Conservation (phyloP, 176 grass and related monocot species). For the Chrysopogon serrulatus region DNA sequence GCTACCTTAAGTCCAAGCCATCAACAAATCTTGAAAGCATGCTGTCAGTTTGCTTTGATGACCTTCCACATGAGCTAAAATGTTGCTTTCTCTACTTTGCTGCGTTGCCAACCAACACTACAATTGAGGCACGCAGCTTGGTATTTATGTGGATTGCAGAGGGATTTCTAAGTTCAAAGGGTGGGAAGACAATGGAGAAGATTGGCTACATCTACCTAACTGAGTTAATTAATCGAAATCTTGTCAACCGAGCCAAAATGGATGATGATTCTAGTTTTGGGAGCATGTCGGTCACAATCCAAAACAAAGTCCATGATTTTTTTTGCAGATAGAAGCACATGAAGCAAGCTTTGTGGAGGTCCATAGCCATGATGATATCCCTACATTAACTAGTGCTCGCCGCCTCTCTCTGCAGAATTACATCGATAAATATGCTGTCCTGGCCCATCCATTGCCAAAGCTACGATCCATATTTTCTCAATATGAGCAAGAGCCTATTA, state of each 20-base stretch:
- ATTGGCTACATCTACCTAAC: slow-evolving; percentile 17
- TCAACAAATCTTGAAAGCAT: not conserved
- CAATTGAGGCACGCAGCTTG: not conserved
- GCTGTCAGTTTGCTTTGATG: slow-evolving; percentile 38
- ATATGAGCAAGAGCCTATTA: not conserved
- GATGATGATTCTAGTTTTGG: not conserved
- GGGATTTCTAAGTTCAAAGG: slow-evolving; percentile 27
- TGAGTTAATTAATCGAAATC: slow-evolving; percentile 31
- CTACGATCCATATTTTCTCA: slow-evolving; percentile 39
- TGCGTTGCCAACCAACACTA: slow-evolving; percentile 14
- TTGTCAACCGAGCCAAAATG: not conserved
- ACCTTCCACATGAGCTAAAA: slow-evolving; percentile 40
- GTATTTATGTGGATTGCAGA: slow-evolving; percentile 38
- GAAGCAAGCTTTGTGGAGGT: slow-evolving; percentile 37
- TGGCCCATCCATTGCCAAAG: slow-evolving; percentile 10
- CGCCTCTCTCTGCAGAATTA: slow-evolving; percentile 35
- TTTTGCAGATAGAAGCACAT: slow-evolving; percentile 26
- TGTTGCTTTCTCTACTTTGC: slow-evolving; percentile 47
- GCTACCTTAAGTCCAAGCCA: not conserved
- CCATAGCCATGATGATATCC: not conserved
- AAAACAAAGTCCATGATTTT: slow-evolving; percentile 38
- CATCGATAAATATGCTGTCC: slow-evolving; percentile 27
- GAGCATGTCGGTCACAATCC: not conserved
- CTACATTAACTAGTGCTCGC: slow-evolving; percentile 16
- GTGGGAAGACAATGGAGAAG: slow-evolving; percentile 27